Evolutionary conservation across 2,329 filamentous ascomycete genomes (phyloP).

Genomic region (Hypoxylon sp.): DNA sequence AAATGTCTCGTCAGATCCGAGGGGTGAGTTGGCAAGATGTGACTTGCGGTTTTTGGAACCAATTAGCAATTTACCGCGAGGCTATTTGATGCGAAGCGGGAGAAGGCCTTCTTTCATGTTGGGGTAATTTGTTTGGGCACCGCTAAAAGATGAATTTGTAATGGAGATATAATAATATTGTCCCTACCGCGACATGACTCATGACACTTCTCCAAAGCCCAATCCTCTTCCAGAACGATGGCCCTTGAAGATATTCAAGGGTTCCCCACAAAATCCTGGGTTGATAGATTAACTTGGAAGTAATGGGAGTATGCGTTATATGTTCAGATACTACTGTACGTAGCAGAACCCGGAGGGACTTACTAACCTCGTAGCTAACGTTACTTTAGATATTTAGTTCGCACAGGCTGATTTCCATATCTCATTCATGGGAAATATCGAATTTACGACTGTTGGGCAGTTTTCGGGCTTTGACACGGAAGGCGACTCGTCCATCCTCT

Average conservation of each 20-base stretch:
- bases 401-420: constrained; percentile 35
- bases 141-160: constrained; percentile 15
- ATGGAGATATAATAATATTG: constrained; percentile 25
- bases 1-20: constrained; percentile 16
- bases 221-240: constrained; percentile 6
- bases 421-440: constrained; percentile 19
- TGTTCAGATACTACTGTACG: constrained; percentile 18
- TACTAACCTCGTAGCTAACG: constrained; percentile 31
- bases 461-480: constrained; percentile 23
- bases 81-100: not conserved
- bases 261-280: constrained; percentile 31
- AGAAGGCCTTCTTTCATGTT: constrained; percentile 22
- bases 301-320: constrained; percentile 17
- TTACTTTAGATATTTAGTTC: constrained; percentile 24
- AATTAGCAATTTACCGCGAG: constrained; percentile 22
- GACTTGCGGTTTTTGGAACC: constrained; percentile 23
- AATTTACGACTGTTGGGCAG: not conserved
- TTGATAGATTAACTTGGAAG: constrained; percentile 27
- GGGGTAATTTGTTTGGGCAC: constrained; percentile 19
- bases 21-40: constrained; percentile 37
- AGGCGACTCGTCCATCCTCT: constrained; percentile 16
- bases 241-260: constrained; percentile 10
- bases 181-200: constrained; percentile 30
- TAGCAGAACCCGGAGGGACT: constrained; percentile 20
- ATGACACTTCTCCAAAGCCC: constrained; percentile 6